Evolutionary conservation across 2,329 filamentous ascomycete genomes (phyloP), one percentile per base, ranked within the genome.

Genomic region (Esteya vermicola): DNA sequence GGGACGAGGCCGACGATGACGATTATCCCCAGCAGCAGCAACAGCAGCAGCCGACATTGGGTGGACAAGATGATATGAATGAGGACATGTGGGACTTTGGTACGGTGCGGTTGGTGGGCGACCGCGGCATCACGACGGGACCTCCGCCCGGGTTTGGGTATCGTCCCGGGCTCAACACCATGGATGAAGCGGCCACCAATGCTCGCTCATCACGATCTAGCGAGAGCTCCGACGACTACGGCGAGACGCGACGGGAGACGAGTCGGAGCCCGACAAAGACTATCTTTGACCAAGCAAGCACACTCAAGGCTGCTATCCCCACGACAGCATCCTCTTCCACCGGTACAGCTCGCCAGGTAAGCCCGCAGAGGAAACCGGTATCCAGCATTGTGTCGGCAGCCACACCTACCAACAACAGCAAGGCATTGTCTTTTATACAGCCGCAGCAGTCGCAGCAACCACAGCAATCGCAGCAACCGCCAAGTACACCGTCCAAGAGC

Each of bases 51-150:
- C 63, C 46, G 58, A 66, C 57, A 61, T n/a, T 33, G 59, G 59
- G 65, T 1, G 70, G 78, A 42, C 71, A 81, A 26, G 61, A 66
- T 47, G 63, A 62, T 16, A 64, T 73, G 8, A 70, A 80, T 45
- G 85, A 95, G 56, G 91, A 96, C 57, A 75, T 96, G 55, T 98
- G 91, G 91, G 91, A 98, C 58, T 98, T 98, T 64, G 91, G 91
- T 33, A 98, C 91, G 0, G 85, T 98, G 39, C 74, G 88, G 42
- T 78, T 93, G 6, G 78, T 80, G n/a, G 74, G 72, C 25, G 75
- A 79, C 40, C 70, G 75, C 22, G 70, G 68, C 23, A 54, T 27
- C 25, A 14, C 26, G 3, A n/a, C 12, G 8, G 35, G 21, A 10
- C 26, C 27, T 9, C 35, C 36, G 5, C 36, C 73, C 1, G 37